phyloP scores from a whole-genome alignment of 441 rosid species.

The Macaranga tanarius region DNA sequence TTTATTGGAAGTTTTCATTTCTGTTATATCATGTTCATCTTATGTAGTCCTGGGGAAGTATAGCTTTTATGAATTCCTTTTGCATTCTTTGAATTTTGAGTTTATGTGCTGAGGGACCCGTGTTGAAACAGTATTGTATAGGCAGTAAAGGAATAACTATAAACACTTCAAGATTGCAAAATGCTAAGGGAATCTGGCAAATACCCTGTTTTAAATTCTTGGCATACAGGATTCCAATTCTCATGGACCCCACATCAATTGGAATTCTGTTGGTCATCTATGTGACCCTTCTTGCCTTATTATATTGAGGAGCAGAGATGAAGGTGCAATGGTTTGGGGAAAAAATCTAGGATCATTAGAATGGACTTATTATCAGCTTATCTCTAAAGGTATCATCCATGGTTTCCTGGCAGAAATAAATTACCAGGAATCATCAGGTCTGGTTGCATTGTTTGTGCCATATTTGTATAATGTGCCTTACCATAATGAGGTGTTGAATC shows the following conservation, averaged over 20 bases:
- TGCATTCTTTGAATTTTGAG: background rate
- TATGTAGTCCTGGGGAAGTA: background rate
- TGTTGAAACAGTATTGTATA: background rate
- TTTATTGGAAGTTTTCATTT: background rate
- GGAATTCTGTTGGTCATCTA: background rate
- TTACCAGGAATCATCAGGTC: conserved; percentile 10
- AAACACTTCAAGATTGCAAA: background rate
- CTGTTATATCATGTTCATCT: conserved; percentile 14
- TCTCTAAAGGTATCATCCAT: background rate
- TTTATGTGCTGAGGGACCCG: background rate
- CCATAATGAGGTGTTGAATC: conserved; percentile 34
- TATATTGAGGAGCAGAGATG: background rate
- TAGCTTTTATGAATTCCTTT: background rate
- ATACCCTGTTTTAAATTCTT: too few relatives aligned
- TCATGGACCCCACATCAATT: background rate
- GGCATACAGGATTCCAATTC: background rate
- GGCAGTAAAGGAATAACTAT: background rate
- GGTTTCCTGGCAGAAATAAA: background rate
- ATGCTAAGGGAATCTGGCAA: background rate
- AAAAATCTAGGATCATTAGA: background rate
- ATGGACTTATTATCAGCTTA: background rate
- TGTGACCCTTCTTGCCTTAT: background rate
- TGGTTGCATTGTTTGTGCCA: conserved; percentile 10
- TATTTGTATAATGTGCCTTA: conserved; percentile 22
- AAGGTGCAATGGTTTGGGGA: background rate